These are phyloP conservation scores for Dendrostoma leiphaemia DNA, from an alignment of 2,329 filamentous ascomycete genomes.

Conservation along the genomic window DNA sequence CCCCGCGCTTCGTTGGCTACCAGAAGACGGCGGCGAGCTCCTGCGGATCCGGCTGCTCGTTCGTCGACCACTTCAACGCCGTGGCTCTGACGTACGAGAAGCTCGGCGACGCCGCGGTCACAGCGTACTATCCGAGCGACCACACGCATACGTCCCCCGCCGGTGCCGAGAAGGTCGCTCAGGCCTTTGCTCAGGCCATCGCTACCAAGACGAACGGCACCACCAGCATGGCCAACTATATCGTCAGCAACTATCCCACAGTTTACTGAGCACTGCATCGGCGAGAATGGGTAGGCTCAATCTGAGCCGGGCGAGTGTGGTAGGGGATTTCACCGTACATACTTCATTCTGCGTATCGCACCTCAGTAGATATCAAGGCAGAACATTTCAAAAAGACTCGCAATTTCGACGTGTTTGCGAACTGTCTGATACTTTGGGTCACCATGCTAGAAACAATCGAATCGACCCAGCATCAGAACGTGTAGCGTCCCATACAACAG, in stretches of 20 bases:
- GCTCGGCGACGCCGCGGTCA: slow-evolving; percentile 46
- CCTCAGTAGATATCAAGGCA: no score
- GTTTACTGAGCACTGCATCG: slow-evolving; percentile 20
- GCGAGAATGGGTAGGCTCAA: no score
- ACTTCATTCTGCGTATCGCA: no score
- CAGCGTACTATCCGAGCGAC: slow-evolving; percentile 51
- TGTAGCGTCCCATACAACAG: no score
- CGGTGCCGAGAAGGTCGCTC: slow-evolving; percentile 52
- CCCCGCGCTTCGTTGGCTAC: slow-evolving; percentile 57
- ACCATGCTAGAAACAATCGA: no score
- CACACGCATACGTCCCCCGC: slow-evolving; percentile 59
- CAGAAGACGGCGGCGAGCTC: slow-evolving; percentile 33
- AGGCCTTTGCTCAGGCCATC: slow-evolving; percentile 56
- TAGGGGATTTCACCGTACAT: not conserved
- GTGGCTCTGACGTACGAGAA: slow-evolving; percentile 47
- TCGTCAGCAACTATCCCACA: slow-evolving; percentile 22
- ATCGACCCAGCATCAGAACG: no score
- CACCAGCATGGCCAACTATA: slow-evolving; percentile 24
- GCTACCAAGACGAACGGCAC: slow-evolving; percentile 25
- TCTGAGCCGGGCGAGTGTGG: no score
- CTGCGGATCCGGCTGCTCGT: slow-evolving; percentile 44
- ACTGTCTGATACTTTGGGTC: no score
- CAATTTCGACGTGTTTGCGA: no score
- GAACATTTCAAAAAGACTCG: no score
- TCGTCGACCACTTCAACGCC: slow-evolving; percentile 58